These are phyloP conservation scores for Eragrostis tef DNA, from an alignment of 202 grass and related monocot species.

Conservation along the genomic window DNA sequence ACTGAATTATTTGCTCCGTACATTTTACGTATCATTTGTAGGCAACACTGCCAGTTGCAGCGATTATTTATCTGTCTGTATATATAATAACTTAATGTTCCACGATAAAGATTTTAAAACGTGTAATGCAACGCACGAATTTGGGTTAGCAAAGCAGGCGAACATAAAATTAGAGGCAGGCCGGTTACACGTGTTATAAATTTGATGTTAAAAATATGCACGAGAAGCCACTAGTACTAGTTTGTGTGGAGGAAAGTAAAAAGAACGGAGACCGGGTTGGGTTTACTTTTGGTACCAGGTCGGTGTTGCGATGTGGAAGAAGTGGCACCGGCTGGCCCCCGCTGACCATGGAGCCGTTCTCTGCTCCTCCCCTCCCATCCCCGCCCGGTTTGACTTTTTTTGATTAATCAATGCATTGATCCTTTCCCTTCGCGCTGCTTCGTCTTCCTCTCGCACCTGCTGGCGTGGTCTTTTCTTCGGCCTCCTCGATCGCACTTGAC, in stretches of 20 bases:
- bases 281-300: slow-evolving; percentile 6
- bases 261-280: too few relatives aligned
- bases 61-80: too few relatives aligned
- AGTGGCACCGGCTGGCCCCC: neutral
- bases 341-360: slow-evolving; percentile 31
- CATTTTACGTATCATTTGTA: too few relatives aligned
- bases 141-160: neutral
- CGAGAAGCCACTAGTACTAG: neutral
- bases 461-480: slow-evolving; percentile 20
- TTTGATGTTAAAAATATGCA: neutral
- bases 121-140: neutral
- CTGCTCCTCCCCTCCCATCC: neutral
- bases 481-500: neutral
- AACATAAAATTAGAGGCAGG: too few relatives aligned
- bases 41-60: too few relatives aligned
- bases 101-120: too few relatives aligned
- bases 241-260: neutral
- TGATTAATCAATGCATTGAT: slow-evolving; percentile 16
- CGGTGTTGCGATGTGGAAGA: slow-evolving; percentile 10
- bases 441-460: neutral
- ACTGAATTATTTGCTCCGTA: neutral
- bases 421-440: neutral
- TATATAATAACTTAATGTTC: too few relatives aligned
- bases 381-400: slow-evolving; percentile 37
- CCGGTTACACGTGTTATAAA: neutral